Evolutionary conservation across 2,329 filamentous ascomycete species (phyloP), one percentile per base, ranked within the genome.

Genomic region (Albophoma yamanashiensis): DNA sequence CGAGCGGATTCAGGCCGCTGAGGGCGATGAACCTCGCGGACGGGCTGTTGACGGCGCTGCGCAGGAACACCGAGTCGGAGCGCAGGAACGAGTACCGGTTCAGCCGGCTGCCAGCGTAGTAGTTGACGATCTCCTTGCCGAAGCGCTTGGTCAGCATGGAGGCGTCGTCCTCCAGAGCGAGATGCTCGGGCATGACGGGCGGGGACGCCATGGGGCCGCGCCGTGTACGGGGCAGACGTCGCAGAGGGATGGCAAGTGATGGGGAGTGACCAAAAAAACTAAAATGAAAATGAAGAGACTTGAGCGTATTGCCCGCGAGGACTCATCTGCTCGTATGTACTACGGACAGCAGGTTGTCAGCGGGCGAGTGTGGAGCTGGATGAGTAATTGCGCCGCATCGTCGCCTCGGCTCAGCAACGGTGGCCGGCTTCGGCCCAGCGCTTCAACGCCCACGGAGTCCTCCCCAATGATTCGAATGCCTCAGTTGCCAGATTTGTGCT

Each of bases 21-120:
- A 96, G 83, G 55, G 93, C 82, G 56, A 99, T 74, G 75, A 97
- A 96, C 38, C 78, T 78, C 14, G 89, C 81, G 14, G 79, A 78
- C 0, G 87, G 83, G 70, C 89, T 85, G 22, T 78, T 76, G 63
- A 91, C 83, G 5, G 90, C 89, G 34, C 79, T 75, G 39, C 80
- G 80, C 58, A 94, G 81, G 70, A 93, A 94, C n/a, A 72, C 71
- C 65, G 86, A 78, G 72, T 93, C 87, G 53, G 79, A 75, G 55
- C 90, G 86, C 34, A 94, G 79, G 74, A 93, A 94, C 20, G 88
- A 90, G 55, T 92, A 82, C 55, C 90, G 86, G 76, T 94, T 93
- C 60, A 93, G 75, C 8, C 87, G 88, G 59, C 84, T 88, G 65
- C 89, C 88, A 57, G 89, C 85, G 75, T 92, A 94, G 82, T 94